Evolutionary conservation across 495 filamentous ascomycete genomes (phyloP).

Genomic region (Penicillium simplicissimum): DNA sequence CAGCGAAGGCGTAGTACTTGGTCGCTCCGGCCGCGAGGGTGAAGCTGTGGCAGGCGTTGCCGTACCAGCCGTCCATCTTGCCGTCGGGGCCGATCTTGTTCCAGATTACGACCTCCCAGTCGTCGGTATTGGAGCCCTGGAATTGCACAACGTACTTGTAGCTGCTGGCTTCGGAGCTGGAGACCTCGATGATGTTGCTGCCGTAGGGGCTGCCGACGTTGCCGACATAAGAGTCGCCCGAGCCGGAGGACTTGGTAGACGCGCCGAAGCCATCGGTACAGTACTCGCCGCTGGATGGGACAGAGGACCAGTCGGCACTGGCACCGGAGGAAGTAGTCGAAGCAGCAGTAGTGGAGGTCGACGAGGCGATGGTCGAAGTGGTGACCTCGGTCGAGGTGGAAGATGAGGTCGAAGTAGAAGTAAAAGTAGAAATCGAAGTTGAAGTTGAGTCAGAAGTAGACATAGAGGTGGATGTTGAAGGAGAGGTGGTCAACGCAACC

Average conservation of each 20-base stretch:
- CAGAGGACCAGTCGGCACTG: conserved; percentile 25
- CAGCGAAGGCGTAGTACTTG: conserved; percentile 48
- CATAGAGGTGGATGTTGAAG: neutral
- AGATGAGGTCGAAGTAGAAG: conserved; percentile 3
- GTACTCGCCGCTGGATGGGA: conserved; percentile 25
- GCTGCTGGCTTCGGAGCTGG: conserved; percentile 26
- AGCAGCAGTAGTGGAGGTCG: conserved; percentile 7
- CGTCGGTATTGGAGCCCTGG: conserved; percentile 35
- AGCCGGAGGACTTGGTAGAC: conserved; percentile 29
- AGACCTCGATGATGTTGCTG: conserved; percentile 51
- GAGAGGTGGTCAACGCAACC: neutral
- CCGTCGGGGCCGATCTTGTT: conserved; percentile 51
- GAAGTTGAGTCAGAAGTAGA: conserved; percentile 2
- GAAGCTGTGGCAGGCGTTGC: conserved; percentile 41
- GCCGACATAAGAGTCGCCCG: conserved; percentile 41
- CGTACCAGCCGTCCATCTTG: conserved; percentile 42
- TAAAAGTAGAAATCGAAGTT: no score
- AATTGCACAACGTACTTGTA: conserved; percentile 52
- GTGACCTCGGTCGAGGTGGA: conserved; percentile 10
- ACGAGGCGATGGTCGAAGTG: conserved; percentile 4
- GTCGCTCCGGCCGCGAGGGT: conserved; percentile 43
- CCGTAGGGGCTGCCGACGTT: conserved; percentile 55
- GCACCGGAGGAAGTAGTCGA: conserved; percentile 8
- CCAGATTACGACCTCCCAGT: conserved; percentile 50
- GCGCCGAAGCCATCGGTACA: conserved; percentile 35